Percentiles rank a stretch among this genome's conserved stretches.
phyloP scores from a whole-genome alignment of 1,284 basidiomycete genomes.

The Exobasidium cylindrosporum region DNA sequence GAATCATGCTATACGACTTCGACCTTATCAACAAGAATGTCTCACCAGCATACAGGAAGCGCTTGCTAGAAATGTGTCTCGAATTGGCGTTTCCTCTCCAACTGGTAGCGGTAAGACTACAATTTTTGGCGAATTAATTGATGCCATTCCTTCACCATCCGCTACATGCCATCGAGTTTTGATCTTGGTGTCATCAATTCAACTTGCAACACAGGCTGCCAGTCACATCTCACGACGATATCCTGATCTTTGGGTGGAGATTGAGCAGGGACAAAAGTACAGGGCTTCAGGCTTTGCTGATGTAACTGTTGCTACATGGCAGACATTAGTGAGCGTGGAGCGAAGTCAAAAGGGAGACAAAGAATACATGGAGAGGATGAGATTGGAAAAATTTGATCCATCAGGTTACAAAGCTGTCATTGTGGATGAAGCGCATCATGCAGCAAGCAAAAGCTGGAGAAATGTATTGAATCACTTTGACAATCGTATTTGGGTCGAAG shows the following conservation, averaged over 20 bases:
- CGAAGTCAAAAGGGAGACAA: constrained; percentile 25
- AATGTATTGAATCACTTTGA: constrained; percentile 75
- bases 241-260: constrained; percentile 76
- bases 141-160: constrained; percentile 23
- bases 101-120: constrained; percentile 85
- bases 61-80: constrained; percentile 64
- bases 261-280: constrained; percentile 80
- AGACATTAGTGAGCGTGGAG: constrained; percentile 69
- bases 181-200: constrained; percentile 80
- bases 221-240: constrained; percentile 67
- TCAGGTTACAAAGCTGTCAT: constrained; percentile 73
- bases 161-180: constrained; percentile 61
- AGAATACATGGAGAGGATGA: constrained; percentile 54
- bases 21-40: constrained; percentile 88
- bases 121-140: constrained; percentile 63
- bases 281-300: constrained; percentile 78
- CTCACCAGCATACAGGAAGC: constrained; percentile 74
- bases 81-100: constrained; percentile 87
- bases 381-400: constrained; percentile 75
- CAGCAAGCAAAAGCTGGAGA: constrained; percentile 82
- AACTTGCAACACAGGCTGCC: constrained; percentile 85
- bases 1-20: constrained; percentile 21
- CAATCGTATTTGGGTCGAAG: constrained; percentile 37
- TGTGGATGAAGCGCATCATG: constrained; percentile 75
- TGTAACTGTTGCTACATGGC: constrained; percentile 86